Percentiles rank a stretch among this genome's conserved stretches.
phyloP scores from a whole-genome alignment of 345 rosid genomes.

The Eutrema japonicum region DNA sequence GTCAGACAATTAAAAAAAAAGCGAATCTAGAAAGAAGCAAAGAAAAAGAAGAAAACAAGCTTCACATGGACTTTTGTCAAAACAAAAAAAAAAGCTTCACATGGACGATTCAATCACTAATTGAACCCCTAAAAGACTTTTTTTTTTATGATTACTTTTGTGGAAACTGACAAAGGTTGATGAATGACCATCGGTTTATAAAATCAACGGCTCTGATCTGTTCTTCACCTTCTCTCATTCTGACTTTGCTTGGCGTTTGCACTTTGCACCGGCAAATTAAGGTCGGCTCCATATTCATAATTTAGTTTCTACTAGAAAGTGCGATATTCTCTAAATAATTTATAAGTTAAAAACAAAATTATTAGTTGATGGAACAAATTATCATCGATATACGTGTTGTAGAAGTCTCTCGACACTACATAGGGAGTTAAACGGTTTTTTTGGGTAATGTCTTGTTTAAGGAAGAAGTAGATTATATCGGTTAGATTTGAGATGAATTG shows the following conservation, averaged over 20 bases:
- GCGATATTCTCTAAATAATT: not conserved
- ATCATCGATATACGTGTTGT: too few species aligned
- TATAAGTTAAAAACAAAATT: too few species aligned
- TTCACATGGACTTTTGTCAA: conserved; percentile 48
- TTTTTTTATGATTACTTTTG: conserved; percentile 13
- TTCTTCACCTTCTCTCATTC: conserved; percentile 22
- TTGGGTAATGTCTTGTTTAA: too few species aligned
- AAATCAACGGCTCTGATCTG: conserved; percentile 25
- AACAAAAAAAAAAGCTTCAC: conserved; percentile 42
- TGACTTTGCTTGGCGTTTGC: conserved; percentile 37
- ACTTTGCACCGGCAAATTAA: conserved; percentile 28
- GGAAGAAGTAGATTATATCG: too few species aligned
- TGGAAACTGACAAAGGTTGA: conserved; percentile 37
- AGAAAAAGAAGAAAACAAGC: conserved; percentile 26
- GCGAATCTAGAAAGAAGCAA: conserved; percentile 23
- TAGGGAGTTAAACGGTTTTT: too few species aligned
- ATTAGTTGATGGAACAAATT: too few species aligned
- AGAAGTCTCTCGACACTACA: too few species aligned
- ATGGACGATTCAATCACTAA: conserved; percentile 40
- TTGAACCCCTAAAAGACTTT: not conserved
- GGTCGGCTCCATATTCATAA: conserved; percentile 26
- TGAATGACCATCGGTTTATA: conserved; percentile 10
- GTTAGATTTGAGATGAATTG: too few species aligned
- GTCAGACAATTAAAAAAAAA: not conserved
- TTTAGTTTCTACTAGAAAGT: not conserved